These are phyloP conservation scores for Stagonosporopsis cucurbitacearum DNA, from an alignment of 2,329 filamentous ascomycete species.

Conservation along the genomic window DNA sequence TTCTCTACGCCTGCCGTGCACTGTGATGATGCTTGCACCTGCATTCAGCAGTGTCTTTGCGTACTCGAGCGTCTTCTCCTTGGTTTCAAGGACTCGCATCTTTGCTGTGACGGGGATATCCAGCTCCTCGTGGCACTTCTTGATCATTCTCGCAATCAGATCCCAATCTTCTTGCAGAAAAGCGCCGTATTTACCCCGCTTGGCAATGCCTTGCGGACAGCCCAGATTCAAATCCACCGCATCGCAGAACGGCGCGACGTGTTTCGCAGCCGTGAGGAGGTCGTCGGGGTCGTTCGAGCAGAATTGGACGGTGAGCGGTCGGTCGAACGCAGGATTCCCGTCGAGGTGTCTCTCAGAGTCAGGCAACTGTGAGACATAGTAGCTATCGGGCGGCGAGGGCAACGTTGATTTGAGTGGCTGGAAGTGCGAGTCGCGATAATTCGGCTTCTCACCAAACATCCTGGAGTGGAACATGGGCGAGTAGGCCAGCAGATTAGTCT, in stretches of 20 bases:
- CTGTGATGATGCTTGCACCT: constrained; percentile 90
- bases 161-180: constrained; percentile 94
- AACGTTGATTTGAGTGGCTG: constrained; percentile 64
- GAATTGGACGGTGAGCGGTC: constrained; percentile 95
- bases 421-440: constrained; percentile 82
- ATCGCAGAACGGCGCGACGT: constrained; percentile 87
- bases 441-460: constrained; percentile 77
- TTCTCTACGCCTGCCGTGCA: constrained; percentile 86
- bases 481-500: constrained; percentile 76
- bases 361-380: constrained; percentile 42
- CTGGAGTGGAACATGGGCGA: constrained; percentile 96
- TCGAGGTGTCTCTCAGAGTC: constrained; percentile 64
- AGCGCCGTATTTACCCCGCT: constrained; percentile 87
- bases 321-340: constrained; percentile 82
- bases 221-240: constrained; percentile 95
- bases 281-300: constrained; percentile 88
- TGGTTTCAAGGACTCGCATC: constrained; percentile 86
- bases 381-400: constrained; percentile 44
- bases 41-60: constrained; percentile 85
- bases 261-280: constrained; percentile 77
- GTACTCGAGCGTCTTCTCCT: constrained; percentile 85
- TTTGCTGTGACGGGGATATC: constrained; percentile 91
- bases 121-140: constrained; percentile 78
- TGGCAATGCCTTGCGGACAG: constrained; percentile 94
- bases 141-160: constrained; percentile 81